Base-by-base conservation (phyloP, 495 filamentous ascomycete species). In the Astrocystis sublimbata region DNA sequence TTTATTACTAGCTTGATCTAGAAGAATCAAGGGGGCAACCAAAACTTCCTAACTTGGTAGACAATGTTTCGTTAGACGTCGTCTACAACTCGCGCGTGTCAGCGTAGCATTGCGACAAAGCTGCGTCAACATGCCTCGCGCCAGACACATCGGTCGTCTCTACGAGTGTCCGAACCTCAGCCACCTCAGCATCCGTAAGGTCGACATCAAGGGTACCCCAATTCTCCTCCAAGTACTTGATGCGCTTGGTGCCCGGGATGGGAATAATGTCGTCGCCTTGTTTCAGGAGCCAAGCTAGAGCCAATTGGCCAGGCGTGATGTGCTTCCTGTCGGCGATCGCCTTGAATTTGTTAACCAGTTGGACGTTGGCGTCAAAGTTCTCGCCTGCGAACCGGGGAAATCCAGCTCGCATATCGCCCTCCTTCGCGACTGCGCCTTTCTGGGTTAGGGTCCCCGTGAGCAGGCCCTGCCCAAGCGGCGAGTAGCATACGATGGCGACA, bases 291-390 rank as follows among this genome's bases (percentile, higher is more conserved):
- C 89, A 93, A n/a, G 77, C 82, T 21, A 92, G 67, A 1, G 88
- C 89, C 23, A 92, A 71, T 72, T 93, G 89, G 7, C 81, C 81
- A 0, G 85, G 74, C 13, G 85, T 88, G 57, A 81, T 81, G 7
- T 79, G 80, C 73, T 89, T 92, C 62, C 77, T 76, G 57, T 75
- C 64, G 7, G 90, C 88, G 50, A 92, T 63, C 41, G 80, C 78
- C 57, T 85, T 76, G 21, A 93, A 68, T 61, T 85, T 81, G 5
- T 78, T 68, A 13, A 89, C 84, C 8, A 92, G 79, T 67, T 86
- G 79, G 6, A 90, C 50, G 69, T 92, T 92, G 7, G 35, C 53
- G 85, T 80, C 68, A 89, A 88, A 3, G 13, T 58, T 43, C 21
- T 15, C 9, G 3, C 10, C 23, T 6, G 8, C 13, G 12, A 57